Evolutionary conservation across 2,329 filamentous ascomycete genomes (phyloP).

Genomic region (Penicillium griseofulvum): DNA sequence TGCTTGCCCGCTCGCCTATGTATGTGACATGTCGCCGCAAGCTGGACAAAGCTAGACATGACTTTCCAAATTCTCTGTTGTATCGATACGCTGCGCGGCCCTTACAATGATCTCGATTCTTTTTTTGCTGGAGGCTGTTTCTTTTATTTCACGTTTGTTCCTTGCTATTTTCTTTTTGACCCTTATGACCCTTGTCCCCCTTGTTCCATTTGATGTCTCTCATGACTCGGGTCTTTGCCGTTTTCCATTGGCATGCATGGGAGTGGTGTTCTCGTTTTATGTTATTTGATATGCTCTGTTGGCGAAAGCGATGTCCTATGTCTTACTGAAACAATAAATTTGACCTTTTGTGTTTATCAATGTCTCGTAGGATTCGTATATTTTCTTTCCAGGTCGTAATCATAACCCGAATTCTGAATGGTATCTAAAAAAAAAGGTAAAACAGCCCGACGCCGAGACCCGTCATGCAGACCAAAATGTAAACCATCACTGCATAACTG

Average conservation of each 20-base stretch:
- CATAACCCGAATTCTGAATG: constrained; percentile 1
- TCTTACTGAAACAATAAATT: constrained; percentile 23
- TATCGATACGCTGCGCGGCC: constrained; percentile 23
- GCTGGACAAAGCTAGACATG: constrained; percentile 27
- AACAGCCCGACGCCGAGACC: constrained; percentile 5
- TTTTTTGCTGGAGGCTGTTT: constrained; percentile 25
- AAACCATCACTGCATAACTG: constrained; percentile 9
- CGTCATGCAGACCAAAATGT: background rate
- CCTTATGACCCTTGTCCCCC: constrained; percentile 18
- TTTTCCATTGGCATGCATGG: constrained; percentile 38
- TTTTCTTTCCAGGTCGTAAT: background rate
- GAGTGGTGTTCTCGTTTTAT: constrained; percentile 35
- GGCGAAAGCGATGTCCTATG: constrained; percentile 29
- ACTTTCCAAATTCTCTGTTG: constrained; percentile 16
- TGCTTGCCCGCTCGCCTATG: constrained; percentile 19
- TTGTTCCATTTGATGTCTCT: constrained; percentile 29
- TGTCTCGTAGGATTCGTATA: background rate
- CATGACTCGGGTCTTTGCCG: constrained; percentile 32
- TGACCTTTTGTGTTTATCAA: constrained; percentile 15
- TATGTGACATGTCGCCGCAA: constrained; percentile 24
- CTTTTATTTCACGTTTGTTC: constrained; percentile 17
- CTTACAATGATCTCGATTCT: constrained; percentile 11
- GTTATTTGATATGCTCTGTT: constrained; percentile 27
- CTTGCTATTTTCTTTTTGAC: constrained; percentile 5
- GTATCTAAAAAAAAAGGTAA: constrained; percentile 11